Base-by-base conservation (phyloP, 805 yeast genomes). In the Priceomyces melissophilus region DNA sequence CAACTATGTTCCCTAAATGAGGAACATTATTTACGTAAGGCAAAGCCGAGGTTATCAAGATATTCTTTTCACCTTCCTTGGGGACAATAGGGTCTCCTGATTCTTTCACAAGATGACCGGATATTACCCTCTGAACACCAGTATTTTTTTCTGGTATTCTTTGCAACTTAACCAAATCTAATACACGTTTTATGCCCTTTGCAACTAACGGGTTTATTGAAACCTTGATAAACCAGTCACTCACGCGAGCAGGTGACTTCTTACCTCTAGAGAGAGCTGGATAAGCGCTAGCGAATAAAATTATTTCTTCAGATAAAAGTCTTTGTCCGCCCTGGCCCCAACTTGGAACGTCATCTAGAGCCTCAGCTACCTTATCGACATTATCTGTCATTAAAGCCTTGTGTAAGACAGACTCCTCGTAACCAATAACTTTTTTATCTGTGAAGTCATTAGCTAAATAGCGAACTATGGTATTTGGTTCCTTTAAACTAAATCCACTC, bases 11-110 rank as follows among this genome's bases (percentile, higher is more conserved):
- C 57, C 99, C 99, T 61, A 93, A 75, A 67, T 93, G 99, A 34
- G 99, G 99, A 39, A 93, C 99, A 59, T 93, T 93, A 69, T 93
- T 93, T 41, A 93, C 99, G 55, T 93, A 93, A 9, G 99, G 99
- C 55, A 93, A 77, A 27, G 99, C 98, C 17, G 98, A 90, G 1
- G 98, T 91, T 58, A 93, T 82, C 52, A 93, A 70, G 42, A 91
- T 78, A 65, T 93, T 93, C 57, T 84, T 78, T 67, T 85, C 85
- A 42, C 76, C 77, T 16, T 75, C 70, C 52, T 78, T 78, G 43
- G 98, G 99, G 38, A 54, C 37, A 37, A 66, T 61, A 37, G 55
- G 48, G n/a, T 51, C 63, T 9, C 33, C 55, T 31, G 54, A 57
- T n/a, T 52, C 41, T 41, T 59, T 57, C 5, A 69, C 71, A 12